Base-by-base conservation (phyloP, 495 filamentous ascomycete species). In the Talaromyces nanjingensis region DNA sequence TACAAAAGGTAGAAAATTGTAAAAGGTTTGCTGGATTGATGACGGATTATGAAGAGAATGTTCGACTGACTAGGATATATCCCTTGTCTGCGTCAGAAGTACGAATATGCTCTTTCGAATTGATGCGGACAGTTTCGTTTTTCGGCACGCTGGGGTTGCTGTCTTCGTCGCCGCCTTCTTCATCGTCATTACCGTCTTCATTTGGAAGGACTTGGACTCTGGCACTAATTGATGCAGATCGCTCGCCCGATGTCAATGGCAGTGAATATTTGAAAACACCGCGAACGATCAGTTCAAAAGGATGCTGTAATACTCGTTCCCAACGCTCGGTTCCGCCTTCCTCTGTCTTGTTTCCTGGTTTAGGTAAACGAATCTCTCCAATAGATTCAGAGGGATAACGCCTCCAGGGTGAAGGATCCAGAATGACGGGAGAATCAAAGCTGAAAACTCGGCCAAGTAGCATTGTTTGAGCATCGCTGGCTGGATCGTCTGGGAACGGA, bases 191-290 rank as follows among this genome's bases (percentile, higher is more conserved):
- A 14, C 65, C 68, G 16, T 73, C 79, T 9, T 77, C 72, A 53
- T 84, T 77, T 3, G 84, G 83, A 8, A 79, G 70, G 22, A 86
- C 81, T 57, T 77, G 72, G 37, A 85, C 72, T 56, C 73, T 84
- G 16, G 77, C 78, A 59, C 79, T 81, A 62, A 87, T 78, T 12
- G 79, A 77, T 5, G 78, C 79, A 0, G 80, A 82, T 65, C 86
- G 79, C 57, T 86, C 79, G 45, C 83, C 84, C 37, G 87, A 87
- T 68, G 84, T 93, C 60, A 98, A 79, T 11, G 94, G 94, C 20
- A 97, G 79, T 31, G 89, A 87, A 70, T 98, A 98, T 72, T 90
- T 91, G 69, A 98, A 75, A 6, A 93, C 87, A 42, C 94, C 94
- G 59, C 92, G 86, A 31, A 98, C 86, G 64, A 97, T 91, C 60